phyloP scores from a whole-genome alignment of 192 early-diverging fungal genomes.

The Entomortierella beljakovae region DNA sequence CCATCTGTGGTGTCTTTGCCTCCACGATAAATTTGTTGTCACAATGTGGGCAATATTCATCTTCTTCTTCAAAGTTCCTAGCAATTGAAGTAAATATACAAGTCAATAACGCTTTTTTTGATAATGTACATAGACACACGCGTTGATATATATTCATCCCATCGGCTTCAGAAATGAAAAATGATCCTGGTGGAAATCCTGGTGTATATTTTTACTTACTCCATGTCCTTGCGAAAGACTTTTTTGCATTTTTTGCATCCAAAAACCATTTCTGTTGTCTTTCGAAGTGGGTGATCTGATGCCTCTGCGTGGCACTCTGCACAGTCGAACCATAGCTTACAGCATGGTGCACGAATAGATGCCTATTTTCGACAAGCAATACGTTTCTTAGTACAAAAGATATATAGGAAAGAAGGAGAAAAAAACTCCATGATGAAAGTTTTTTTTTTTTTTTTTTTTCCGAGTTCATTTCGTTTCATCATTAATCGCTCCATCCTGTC shows the following conservation, averaged over 20 bases:
- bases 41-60: constrained; percentile 98
- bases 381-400: no score
- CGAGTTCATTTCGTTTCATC: background rate
- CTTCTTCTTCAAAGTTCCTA: constrained; percentile 91
- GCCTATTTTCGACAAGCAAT: no score
- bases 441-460: no score
- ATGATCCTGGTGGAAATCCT: no score
- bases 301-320: constrained; percentile 92
- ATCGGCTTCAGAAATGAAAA: no score
- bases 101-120: background rate
- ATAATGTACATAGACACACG: no score
- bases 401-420: no score
- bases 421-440: no score
- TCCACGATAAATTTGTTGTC: constrained; percentile 98
- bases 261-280: constrained; percentile 93
- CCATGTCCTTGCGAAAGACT: constrained; percentile 93
- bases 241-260: constrained; percentile 99
- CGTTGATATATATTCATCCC: no score
- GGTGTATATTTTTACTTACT: constrained; percentile 20
- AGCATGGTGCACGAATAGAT: constrained; percentile 92
- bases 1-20: constrained; percentile 88
- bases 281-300: constrained; percentile 79
- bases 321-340: constrained; percentile 97
- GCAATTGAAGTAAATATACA: background rate
- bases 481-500: background rate